phyloP scores from a whole-genome alignment of 257 asterid species.

The Plantago major region DNA sequence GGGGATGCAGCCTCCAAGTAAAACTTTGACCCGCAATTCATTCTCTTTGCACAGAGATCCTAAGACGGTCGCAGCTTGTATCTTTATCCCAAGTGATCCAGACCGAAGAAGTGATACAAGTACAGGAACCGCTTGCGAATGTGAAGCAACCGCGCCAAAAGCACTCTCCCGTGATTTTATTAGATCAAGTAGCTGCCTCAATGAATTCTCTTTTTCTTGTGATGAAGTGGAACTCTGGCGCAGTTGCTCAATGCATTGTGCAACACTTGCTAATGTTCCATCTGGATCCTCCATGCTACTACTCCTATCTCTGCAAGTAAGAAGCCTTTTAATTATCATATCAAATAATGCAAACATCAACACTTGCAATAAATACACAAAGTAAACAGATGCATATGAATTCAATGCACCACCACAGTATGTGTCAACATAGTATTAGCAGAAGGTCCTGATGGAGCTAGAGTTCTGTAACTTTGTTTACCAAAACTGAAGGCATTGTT shows the following conservation, averaged over 20 bases:
- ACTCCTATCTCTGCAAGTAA: constrained; percentile 72
- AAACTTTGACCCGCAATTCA: constrained; percentile 86
- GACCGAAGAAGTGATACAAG: constrained; percentile 97
- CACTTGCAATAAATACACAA: constrained; percentile 6
- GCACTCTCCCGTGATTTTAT: constrained; percentile 82
- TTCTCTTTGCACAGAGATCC: constrained; percentile 95
- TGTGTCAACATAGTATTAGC: neutral
- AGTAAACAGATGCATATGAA: neutral
- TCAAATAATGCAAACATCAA: constrained; percentile 17
- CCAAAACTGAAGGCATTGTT: too few relatives aligned
- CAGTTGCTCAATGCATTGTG: constrained; percentile 91
- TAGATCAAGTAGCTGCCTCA: constrained; percentile 77
- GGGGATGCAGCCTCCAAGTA: constrained; percentile 97
- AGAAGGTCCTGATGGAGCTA: neutral
- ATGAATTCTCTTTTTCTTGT: constrained; percentile 74
- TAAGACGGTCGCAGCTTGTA: constrained; percentile 84
- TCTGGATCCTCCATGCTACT: constrained; percentile 92
- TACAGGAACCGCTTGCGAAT: constrained; percentile 99
- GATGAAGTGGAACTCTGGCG: constrained; percentile 81
- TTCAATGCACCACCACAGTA: neutral
- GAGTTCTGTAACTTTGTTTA: neutral
- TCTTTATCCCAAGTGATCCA: constrained; percentile 84
- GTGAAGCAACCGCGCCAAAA: constrained; percentile 95
- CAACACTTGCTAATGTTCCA: constrained; percentile 96
- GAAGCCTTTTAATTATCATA: constrained; percentile 12